Conservation (phyloP, 352 stramenopile genomes). For the Phytophthora lateralis region DNA sequence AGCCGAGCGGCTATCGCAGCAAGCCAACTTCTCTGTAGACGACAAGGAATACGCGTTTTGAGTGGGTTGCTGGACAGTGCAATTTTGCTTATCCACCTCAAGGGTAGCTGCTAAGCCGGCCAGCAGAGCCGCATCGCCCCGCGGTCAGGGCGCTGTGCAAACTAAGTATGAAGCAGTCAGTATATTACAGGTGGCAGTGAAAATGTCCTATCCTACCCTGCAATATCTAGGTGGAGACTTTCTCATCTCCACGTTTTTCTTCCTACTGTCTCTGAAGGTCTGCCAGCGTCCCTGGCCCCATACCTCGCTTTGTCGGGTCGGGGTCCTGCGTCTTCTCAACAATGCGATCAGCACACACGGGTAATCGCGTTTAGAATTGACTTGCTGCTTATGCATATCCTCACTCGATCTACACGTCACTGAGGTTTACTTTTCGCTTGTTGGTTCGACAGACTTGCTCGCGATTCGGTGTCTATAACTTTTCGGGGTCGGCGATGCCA, state of each 20-base stretch:
- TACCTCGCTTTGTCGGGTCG: too few species aligned
- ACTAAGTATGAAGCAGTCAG: conserved; percentile 48
- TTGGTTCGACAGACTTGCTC: conserved; percentile 3
- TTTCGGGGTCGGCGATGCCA: conserved; percentile 82
- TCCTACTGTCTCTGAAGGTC: too few species aligned
- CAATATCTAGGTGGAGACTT: too few species aligned
- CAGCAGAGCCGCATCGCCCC: conserved; percentile 24
- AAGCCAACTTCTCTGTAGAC: conserved; percentile 48
- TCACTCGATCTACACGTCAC: neutral
- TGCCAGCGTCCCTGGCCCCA: too few species aligned
- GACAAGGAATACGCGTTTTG: conserved; percentile 50
- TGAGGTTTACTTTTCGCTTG: neutral
- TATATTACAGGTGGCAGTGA: too few species aligned
- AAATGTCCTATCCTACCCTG: too few species aligned
- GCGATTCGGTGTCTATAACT: conserved; percentile 56
- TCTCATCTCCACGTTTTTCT: too few species aligned
- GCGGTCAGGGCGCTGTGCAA: conserved; percentile 34
- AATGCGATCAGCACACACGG: conserved; percentile 22
- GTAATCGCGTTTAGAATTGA: conserved; percentile 2
- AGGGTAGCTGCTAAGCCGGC: conserved; percentile 32
- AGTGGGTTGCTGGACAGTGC: conserved; percentile 21
- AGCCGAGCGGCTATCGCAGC: conserved; percentile 53
- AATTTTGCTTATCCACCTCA: conserved; percentile 36
- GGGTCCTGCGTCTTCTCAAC: too few species aligned
- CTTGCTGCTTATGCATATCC: conserved; percentile 2